Percentiles rank a stretch among this genome's conserved stretches.
These are phyloP conservation scores for Carex kokanica DNA, from an alignment of 176 grass and related monocot species.

Conservation along the genomic window DNA sequence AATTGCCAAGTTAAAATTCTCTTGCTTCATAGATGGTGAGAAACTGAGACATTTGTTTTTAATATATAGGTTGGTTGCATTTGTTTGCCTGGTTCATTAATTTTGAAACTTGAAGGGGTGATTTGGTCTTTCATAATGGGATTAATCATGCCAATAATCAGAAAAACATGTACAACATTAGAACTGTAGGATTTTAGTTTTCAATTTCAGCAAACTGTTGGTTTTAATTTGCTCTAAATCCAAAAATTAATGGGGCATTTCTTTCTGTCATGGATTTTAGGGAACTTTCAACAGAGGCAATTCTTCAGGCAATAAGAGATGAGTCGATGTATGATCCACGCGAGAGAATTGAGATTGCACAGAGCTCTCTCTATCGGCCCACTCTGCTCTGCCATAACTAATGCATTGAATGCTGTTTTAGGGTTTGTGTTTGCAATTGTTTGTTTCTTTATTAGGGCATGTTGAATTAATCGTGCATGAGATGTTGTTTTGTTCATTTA, in stretches of 20 bases:
- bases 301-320: constrained; percentile 93
- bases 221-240: constrained; percentile 1
- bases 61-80: neutral
- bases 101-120: neutral
- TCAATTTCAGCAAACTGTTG: neutral
- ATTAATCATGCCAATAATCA: neutral
- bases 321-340: constrained; percentile 97
- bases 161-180: neutral
- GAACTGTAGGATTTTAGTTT: neutral
- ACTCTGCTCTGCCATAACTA: constrained; percentile 59
- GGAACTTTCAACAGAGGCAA: constrained; percentile 64
- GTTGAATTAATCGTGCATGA: neutral
- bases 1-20: neutral
- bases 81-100: neutral
- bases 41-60: neutral
- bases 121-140: neutral
- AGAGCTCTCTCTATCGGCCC: constrained; percentile 68
- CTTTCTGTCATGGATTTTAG: constrained; percentile 38
- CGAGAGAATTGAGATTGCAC: constrained; percentile 87
- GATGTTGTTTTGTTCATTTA: constrained; percentile 8
- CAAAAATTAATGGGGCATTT: neutral
- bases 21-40: neutral
- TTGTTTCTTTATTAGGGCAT: neutral
- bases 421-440: constrained; percentile 4
- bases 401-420: neutral